Evolutionary conservation across 305 asterid genomes (phyloP), one percentile per base, ranked within the genome.

Genomic region (Fraxinus sp.): DNA sequence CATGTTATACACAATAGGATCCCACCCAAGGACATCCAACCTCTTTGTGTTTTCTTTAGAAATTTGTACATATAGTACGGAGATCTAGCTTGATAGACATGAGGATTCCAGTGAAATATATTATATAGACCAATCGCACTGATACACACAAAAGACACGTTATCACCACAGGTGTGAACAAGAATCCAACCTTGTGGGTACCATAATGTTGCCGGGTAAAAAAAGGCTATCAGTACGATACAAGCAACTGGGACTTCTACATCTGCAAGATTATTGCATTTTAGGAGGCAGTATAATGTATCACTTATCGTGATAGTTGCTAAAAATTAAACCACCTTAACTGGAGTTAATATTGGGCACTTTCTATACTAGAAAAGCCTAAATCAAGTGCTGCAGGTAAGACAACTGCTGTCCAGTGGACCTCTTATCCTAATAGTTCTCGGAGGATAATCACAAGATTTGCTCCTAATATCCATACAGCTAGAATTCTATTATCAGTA

Each of bases 171-270:
- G 95, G 97, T 4, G 97, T 95, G 73, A 92, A 91, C 90, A 92
- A 85, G 88, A 89, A 89, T 30, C 97, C 94, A 18, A 91, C 91
- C 89, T 90, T 85, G 89, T 91, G 95, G 83, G 95, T 92, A 72
- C 95, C 97, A 70, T 91, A 92, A 81, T 92, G 97, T 84, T 92
- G 95, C 79, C 89, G 95, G 86, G 93, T 85, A 85, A 92, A 92
- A 86, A 92, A 85, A 26, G 49, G 89, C 95, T 80, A 35, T 87
- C 86, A 92, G 88, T 84, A 92, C 88, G 86, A 84, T 68, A 82
- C 95, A 92, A 77, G 93, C 82, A 78, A 81, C 90, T 70, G 95
- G 93, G 82, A 92, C 88, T 86, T 90, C 97, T 68, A 92, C 89
- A 84, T 92, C 97, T 92, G 94, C 93, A 87, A 85, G 87, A 85